A percentile compares a stretch with the other conserved stretches of the same genome.
phyloP scores from a whole-genome alignment of 306 rosid species.

The Quercus variabilis region DNA sequence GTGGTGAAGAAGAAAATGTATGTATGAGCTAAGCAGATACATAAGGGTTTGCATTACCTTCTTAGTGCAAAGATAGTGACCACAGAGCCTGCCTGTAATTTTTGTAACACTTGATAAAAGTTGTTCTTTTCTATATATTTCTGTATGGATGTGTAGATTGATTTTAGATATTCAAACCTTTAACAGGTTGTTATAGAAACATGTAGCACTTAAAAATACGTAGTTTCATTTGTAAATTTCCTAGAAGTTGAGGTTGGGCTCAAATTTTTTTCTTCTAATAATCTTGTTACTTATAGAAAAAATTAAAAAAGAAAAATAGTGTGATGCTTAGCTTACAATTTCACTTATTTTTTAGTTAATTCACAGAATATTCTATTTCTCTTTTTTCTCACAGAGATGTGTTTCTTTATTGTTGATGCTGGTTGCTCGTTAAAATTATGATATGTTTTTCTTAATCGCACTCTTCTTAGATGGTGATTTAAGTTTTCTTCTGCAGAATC shows the following conservation, averaged over 20 bases:
- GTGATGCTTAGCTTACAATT: background rate
- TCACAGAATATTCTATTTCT: background rate
- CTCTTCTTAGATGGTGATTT: conserved; percentile 10
- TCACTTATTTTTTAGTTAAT: background rate
- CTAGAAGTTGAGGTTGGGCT: background rate
- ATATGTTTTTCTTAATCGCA: background rate
- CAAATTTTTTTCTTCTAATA: background rate
- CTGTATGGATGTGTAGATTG: background rate
- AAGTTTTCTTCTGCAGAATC: conserved; percentile 65
- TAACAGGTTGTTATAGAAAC: background rate
- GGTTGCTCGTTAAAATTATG: background rate
- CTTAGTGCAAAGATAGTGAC: background rate
- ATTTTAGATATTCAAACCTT: background rate
- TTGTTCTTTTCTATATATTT: background rate
- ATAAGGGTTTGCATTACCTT: background rate
- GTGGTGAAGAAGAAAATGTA: background rate
- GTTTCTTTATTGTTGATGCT: background rate
- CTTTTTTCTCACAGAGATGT: background rate
- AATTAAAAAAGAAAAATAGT: background rate
- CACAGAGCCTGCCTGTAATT: background rate
- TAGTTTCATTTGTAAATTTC: background rate
- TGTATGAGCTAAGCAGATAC: background rate
- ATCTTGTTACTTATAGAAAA: background rate
- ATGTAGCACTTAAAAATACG: background rate
- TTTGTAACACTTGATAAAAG: background rate